Conservation (phyloP, 164 flowering plant species). For the Vitis labrusca region DNA sequence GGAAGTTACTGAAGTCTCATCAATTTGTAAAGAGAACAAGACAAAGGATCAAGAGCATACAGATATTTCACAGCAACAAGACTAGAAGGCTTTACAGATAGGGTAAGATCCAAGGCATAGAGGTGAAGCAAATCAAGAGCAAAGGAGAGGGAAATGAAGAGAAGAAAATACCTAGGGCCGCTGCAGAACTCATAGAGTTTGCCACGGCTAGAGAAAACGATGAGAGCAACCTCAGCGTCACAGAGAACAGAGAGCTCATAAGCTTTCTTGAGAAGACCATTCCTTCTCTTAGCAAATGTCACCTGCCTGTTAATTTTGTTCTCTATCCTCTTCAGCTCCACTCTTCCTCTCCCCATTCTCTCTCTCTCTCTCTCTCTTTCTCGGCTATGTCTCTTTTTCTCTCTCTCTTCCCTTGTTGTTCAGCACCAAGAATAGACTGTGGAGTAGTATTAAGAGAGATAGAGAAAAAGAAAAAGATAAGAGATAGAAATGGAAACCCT, state of each 20-base stretch:
- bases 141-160: conserved; percentile 3
- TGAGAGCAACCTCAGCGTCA: conserved; percentile 43
- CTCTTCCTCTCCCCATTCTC: conserved; percentile 40
- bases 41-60: too few species aligned
- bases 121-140: neutral
- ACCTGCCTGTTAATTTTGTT: conserved; percentile 46
- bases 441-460: neutral
- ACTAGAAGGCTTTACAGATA: too few species aligned
- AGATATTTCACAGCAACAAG: too few species aligned
- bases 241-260: conserved; percentile 41
- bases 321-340: conserved; percentile 45
- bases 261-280: conserved; percentile 42
- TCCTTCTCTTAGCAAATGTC: conserved; percentile 43
- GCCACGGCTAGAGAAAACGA: conserved; percentile 42
- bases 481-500: conserved; percentile 1
- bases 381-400: conserved; percentile 19
- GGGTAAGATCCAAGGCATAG: neutral
- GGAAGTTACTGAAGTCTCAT: too few species aligned
- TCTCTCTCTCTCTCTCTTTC: conserved; percentile 19
- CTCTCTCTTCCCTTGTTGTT: neutral
- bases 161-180: conserved; percentile 23
- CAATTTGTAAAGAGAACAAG: too few species aligned
- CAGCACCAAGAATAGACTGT: neutral
- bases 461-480: neutral
- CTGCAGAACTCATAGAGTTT: conserved; percentile 44